Percentiles rank a stretch among this genome's conserved stretches.
Conservation (phyloP, 805 yeast species). For the Starmerella apis region DNA sequence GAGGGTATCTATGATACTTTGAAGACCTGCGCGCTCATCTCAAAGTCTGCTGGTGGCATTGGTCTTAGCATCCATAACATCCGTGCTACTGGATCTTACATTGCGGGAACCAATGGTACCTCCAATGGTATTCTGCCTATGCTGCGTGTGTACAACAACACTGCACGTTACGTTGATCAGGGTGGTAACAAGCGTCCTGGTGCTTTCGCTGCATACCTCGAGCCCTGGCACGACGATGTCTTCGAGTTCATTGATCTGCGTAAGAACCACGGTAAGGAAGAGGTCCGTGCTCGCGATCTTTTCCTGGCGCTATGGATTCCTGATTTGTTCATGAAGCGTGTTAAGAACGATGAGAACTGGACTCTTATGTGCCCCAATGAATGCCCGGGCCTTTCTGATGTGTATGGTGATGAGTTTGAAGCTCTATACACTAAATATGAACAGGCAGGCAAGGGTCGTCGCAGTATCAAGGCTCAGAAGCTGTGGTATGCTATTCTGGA, state of each 20-base stretch:
- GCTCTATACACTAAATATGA: constrained; percentile 64
- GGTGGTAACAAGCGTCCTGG: constrained; percentile 98
- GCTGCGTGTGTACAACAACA: constrained; percentile 88
- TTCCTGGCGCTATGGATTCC: constrained; percentile 93
- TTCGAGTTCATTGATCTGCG: constrained; percentile 77
- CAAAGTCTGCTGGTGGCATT: constrained; percentile 92
- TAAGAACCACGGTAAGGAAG: constrained; percentile 93
- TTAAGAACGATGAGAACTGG: constrained; percentile 71
- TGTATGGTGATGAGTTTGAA: constrained; percentile 76
- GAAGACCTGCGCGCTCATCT: constrained; percentile 77
- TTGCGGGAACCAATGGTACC: constrained; percentile 85
- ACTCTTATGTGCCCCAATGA: constrained; percentile 80
- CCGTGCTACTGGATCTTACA: constrained; percentile 74
- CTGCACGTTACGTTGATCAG: constrained; percentile 95
- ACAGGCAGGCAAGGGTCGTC: constrained; percentile 50
- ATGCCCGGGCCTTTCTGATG: constrained; percentile 76
- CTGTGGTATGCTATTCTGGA: constrained; percentile 83
- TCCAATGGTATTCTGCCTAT: constrained; percentile 93
- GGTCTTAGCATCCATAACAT: constrained; percentile 85
- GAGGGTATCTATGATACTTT: constrained; percentile 90
- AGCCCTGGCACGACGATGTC: constrained; percentile 95
- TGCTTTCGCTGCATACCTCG: constrained; percentile 86
- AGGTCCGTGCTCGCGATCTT: constrained; percentile 81
- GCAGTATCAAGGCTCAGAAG: constrained; percentile 71
- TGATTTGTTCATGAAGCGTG: constrained; percentile 87